These are phyloP conservation scores for Yamadazyma diospyri DNA, from an alignment of 1,139 yeast genomes.

Conservation along the genomic window DNA sequence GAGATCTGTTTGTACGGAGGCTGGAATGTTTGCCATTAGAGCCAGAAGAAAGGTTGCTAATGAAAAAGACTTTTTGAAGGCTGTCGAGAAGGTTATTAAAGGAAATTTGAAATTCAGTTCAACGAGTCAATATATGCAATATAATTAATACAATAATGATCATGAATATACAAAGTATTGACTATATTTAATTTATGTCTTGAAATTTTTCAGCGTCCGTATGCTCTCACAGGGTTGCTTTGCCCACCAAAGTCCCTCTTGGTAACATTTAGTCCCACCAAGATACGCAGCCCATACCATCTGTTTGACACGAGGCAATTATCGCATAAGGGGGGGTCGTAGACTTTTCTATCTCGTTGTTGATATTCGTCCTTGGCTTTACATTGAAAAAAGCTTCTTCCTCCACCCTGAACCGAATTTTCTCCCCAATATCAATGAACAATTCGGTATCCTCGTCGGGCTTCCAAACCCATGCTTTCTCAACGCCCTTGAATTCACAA, in stretches of 20 bases:
- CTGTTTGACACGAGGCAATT: conserved; percentile 88
- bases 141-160: conserved; percentile 46
- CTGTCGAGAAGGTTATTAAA: conserved; percentile 96
- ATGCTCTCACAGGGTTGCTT: no score
- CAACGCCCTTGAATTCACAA: conserved; percentile 64
- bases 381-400: conserved; percentile 81
- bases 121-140: conserved; percentile 97
- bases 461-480: conserved; percentile 95
- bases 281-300: conserved; percentile 92
- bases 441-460: conserved; percentile 70
- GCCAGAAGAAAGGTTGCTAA: conserved; percentile 97
- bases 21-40: conserved; percentile 98
- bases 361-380: conserved; percentile 64
- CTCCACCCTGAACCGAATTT: conserved; percentile 85
- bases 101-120: conserved; percentile 97
- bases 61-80: conserved; percentile 94
- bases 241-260: no score
- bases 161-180: neutral
- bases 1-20: conserved; percentile 94
- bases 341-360: conserved; percentile 28
- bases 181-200: no score
- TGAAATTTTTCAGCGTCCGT: neutral
- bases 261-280: conserved; percentile 89
- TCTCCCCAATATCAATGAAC: conserved; percentile 85
- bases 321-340: conserved; percentile 72